Conservation (phyloP, 805 yeast genomes). For the Pichia ethanolica region DNA sequence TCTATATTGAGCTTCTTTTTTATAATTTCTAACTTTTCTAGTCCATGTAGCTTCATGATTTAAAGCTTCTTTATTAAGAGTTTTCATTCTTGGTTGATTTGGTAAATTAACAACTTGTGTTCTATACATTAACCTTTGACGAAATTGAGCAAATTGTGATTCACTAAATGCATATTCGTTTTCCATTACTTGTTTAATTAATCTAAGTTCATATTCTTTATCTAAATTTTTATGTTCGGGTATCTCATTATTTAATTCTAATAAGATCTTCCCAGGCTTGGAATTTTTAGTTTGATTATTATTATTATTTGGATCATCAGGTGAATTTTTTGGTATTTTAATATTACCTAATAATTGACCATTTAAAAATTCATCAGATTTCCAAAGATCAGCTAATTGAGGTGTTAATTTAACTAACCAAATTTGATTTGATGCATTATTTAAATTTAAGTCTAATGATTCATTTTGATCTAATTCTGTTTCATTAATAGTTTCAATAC, state of each 20-base stretch:
- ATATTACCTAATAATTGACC: conserved; percentile 81
- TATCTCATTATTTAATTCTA: conserved; percentile 45
- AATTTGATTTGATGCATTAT: conserved; percentile 58
- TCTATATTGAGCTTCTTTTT: conserved; percentile 13
- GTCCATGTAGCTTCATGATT: conserved; percentile 29
- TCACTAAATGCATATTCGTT: conserved; percentile 88
- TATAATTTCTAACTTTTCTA: conserved; percentile 17
- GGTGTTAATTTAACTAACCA: conserved; percentile 92
- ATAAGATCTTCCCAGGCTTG: conserved; percentile 36
- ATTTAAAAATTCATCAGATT: conserved; percentile 47
- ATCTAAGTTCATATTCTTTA: conserved; percentile 70
- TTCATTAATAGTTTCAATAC: conserved; percentile 30
- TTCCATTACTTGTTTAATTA: conserved; percentile 71
- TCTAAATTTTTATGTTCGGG: conserved; percentile 57
- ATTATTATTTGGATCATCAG: not conserved
- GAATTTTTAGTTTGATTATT: not conserved
- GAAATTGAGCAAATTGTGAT: conserved; percentile 61
- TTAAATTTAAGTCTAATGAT: conserved; percentile 68
- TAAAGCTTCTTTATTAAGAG: conserved; percentile 30
- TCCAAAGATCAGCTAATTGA: conserved; percentile 78
- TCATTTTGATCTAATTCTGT: conserved; percentile 42
- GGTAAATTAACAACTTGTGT: conserved; percentile 48
- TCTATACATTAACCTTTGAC: conserved; percentile 38
- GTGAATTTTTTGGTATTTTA: conserved; percentile 46
- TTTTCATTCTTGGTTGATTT: conserved; percentile 40